These are phyloP conservation scores for Fusarium sp. DNA, from an alignment of 2,329 filamentous ascomycete genomes.

Conservation along the genomic window DNA sequence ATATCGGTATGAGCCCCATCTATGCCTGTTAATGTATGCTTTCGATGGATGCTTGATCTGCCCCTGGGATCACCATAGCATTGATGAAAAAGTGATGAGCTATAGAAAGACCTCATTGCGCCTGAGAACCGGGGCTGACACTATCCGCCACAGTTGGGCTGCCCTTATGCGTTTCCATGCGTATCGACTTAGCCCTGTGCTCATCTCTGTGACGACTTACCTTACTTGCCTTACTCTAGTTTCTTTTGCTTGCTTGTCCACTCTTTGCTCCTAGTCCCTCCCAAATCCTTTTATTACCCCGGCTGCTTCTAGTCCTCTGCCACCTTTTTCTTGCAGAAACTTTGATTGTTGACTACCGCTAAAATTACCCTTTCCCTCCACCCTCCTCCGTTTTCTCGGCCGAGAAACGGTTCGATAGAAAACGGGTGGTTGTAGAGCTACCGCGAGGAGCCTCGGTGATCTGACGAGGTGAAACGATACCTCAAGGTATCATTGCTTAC, in stretches of 20 bases:
- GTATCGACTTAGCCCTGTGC: conserved; percentile 29
- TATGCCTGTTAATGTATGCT: conserved; percentile 15
- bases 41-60: conserved; percentile 23
- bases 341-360: conserved; percentile 21
- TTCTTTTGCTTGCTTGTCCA: conserved; percentile 12
- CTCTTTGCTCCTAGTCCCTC: neutral
- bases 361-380: conserved; percentile 9
- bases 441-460: conserved; percentile 18
- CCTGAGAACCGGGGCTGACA: conserved; percentile 26
- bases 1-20: conserved; percentile 19
- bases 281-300: conserved; percentile 14
- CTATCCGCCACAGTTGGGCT: conserved; percentile 22
- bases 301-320: conserved; percentile 25
- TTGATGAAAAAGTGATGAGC: conserved; percentile 10
- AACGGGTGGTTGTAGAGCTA: conserved; percentile 23
- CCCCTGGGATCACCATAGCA: conserved; percentile 19
- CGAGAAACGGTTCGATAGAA: conserved; percentile 17
- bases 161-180: conserved; percentile 29
- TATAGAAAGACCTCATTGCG: conserved; percentile 34
- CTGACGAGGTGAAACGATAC: conserved; percentile 21
- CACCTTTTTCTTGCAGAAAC: conserved; percentile 18
- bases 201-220: conserved; percentile 15
- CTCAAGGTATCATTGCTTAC: neutral
- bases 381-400: conserved; percentile 31
- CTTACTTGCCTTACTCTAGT: conserved; percentile 1